Evolutionary conservation across 2,329 filamentous ascomycete genomes (phyloP), one percentile per base, ranked within the genome.

Genomic region (Gliomastix tumulicola): DNA sequence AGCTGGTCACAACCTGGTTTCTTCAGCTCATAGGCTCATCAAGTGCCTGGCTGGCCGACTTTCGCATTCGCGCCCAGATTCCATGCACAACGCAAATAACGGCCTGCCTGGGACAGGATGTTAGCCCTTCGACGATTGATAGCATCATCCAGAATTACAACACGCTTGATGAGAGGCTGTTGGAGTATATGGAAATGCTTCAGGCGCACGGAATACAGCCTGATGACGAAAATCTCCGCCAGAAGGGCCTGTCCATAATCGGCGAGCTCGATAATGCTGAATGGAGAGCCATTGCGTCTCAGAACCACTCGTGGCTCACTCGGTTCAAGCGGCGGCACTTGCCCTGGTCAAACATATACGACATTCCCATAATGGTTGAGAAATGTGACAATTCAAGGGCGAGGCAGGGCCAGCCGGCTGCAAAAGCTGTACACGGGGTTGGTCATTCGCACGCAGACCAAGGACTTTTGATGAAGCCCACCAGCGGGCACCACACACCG

Each of bases 1-100:
- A 54, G 13, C 49, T 52, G 16, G 46, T 50, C 22, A 48, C 49
- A 1, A 48, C 46, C 0, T 54, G 50, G 49, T 35, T 53, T 0
- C 40, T 49, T 3, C 44, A 42, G 3, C 28, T 51, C 2, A 47
- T 49, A 1, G 38, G 44, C 4, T 41, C 43, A 0, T 46, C 48
- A 0, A 37, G 39, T 1, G 43, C 41, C 11, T 53, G 50, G 50
- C 22, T 53, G 3, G 16, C 23, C 2, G 25, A 21, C 0, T 53
- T 53, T 6, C 43, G 49, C 6, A n/a, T n/a, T n/a, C n/a, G n/a
- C n/a, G n/a, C n/a, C n/a, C n/a, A n/a, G n/a, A n/a, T n/a, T n/a
- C n/a, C n/a, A n/a, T n/a, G n/a, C n/a, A n/a, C n/a, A n/a, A n/a
- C n/a, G n/a, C n/a, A n/a, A n/a, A n/a, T n/a, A n/a, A n/a, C n/a